Percentiles rank a stretch among this genome's conserved stretches.
These are phyloP conservation scores for Sporothrix pseudoabietina DNA, from an alignment of 2,329 filamentous ascomycete species.

Conservation along the genomic window DNA sequence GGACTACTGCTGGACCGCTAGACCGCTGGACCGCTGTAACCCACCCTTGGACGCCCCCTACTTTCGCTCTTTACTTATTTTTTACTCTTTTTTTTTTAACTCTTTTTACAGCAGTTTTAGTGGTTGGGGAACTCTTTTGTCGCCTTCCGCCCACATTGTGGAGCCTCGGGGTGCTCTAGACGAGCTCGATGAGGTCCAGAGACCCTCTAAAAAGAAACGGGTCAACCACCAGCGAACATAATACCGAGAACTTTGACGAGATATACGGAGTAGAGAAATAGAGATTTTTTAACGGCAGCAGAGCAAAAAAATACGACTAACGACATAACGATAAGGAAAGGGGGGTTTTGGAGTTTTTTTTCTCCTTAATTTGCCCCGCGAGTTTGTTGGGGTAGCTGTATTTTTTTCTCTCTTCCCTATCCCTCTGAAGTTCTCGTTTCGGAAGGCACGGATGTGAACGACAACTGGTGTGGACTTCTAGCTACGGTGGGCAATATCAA, in stretches of 20 bases:
- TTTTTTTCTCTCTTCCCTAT: background rate
- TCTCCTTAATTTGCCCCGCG: background rate
- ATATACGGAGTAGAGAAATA: background rate
- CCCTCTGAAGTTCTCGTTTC: background rate
- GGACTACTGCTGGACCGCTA: background rate
- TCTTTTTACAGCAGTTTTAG: background rate
- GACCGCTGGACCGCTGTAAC: background rate
- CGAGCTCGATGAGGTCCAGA: background rate
- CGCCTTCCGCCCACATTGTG: slow-evolving; percentile 13
- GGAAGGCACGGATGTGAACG: background rate
- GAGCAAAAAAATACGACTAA: background rate
- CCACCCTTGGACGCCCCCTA: background rate
- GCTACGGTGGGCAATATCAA: background rate
- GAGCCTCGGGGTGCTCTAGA: background rate
- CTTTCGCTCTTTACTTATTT: too few relatives aligned
- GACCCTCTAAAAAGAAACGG: background rate
- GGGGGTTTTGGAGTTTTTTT: background rate
- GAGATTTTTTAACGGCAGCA: background rate
- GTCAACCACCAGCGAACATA: slow-evolving; percentile 11
- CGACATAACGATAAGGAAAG: background rate
- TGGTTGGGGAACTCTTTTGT: background rate
- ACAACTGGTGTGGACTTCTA: background rate
- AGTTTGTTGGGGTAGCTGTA: background rate
- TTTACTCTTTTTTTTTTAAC: too few relatives aligned
- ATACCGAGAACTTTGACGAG: slow-evolving; percentile 20